phyloP scores from a whole-genome alignment of 495 filamentous ascomycete genomes.

The Symbiotaphrina buchneri region DNA sequence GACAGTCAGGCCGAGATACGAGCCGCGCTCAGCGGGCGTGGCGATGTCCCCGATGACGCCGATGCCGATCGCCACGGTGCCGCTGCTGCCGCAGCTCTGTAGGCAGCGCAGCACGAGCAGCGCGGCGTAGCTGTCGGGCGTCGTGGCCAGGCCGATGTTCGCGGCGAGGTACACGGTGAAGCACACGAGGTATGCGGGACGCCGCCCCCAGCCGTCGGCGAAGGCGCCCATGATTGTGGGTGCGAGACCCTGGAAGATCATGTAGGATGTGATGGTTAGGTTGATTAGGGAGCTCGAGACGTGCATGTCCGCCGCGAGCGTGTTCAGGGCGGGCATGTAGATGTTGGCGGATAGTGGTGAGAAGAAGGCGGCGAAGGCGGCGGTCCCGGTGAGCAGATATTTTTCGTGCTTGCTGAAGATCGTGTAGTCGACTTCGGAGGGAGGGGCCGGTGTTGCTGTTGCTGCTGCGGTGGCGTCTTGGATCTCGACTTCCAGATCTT shows the following conservation, averaged over 20 bases:
- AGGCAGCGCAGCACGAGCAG: conserved; percentile 17
- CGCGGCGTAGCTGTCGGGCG: conserved; percentile 15
- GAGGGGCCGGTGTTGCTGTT: too few species aligned
- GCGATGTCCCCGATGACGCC: conserved; percentile 4
- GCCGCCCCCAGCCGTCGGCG: conserved; percentile 16
- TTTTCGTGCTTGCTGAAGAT: conserved; percentile 1
- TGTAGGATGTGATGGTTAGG: conserved; percentile 20
- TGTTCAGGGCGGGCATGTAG: conserved; percentile 19
- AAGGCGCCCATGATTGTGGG: conserved; percentile 19
- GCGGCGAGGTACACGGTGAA: conserved; percentile 17
- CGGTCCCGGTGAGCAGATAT: not conserved
- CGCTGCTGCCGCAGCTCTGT: conserved; percentile 18
- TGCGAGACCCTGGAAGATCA: conserved; percentile 22
- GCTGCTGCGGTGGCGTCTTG: too few species aligned
- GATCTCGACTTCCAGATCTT: too few species aligned
- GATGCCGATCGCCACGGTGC: conserved; percentile 3
- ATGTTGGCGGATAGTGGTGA: conserved; percentile 21
- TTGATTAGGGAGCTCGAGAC: conserved; percentile 19
- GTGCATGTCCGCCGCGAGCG: conserved; percentile 14
- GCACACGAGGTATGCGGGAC: conserved; percentile 18
- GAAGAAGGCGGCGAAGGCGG: conserved; percentile 15
- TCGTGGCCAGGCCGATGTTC: conserved; percentile 18
- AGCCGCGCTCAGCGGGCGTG: conserved; percentile 4
- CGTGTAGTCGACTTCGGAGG: too few species aligned
- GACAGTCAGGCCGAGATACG: conserved; percentile 1